Evolutionary conservation across 352 stramenopile species (phyloP), one percentile per base, ranked within the genome.

Genomic region (Pythium monospermum): DNA sequence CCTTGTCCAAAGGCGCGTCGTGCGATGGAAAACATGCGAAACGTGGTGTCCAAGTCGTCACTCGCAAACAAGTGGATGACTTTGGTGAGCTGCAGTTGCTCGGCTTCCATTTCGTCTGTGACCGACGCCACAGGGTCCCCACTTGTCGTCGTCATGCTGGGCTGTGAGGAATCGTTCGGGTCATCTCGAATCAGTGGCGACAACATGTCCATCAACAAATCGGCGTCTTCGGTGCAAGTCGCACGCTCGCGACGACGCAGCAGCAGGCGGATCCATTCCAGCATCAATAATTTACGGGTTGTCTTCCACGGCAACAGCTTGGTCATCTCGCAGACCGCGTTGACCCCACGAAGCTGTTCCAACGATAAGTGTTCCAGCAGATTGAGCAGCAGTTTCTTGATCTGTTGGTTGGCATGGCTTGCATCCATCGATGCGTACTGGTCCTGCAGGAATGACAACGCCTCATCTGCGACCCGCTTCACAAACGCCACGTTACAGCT

Each of bases 21-120:
- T 3, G 86, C 85, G 13, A 79, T 48, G 3, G 66, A 66, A 39
- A 84, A 86, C 42, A 88, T 74, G 16, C 67, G 60, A 48, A 81
- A 86, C 36, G 75, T 69, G 31, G 67, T 52, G 18, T 85, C 67
- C 6, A 86, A 36, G 68, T 80, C 76, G 77, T 85, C 41, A 66
- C 94, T 68, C 80, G 76, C 19, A 19, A 99, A 70, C n/a, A 98
- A 59, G 58, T 98, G 91, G 16, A 98, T 65, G 6, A 99, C 57
- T 49, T 96, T 96, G 15, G 93, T 88, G 21, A 99, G 74, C 13
- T 95, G 69, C 16, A 85, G 67, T 57, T 98, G 89, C 55, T 99
- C 94, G 27, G 73, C 49, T 59, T 88, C 85, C 58, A 93, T 87
- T 4, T 69, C 73, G 61, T 84, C 59, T 33, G 70, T 62, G 2